Evolutionary conservation across 2,329 filamentous ascomycete genomes (phyloP).

Genomic region (Fusarium sp.): DNA sequence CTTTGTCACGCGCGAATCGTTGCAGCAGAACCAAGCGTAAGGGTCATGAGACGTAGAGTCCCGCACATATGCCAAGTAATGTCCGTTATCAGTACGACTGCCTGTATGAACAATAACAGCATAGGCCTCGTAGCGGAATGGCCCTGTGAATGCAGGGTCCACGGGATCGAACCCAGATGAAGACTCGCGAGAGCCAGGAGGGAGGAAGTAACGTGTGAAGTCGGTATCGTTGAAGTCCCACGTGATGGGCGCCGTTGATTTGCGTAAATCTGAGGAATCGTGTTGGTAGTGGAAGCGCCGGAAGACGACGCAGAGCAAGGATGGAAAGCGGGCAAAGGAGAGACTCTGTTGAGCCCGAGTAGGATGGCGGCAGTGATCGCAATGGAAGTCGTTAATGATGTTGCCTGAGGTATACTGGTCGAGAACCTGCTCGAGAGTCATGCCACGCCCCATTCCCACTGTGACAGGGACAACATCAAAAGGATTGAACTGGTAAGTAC

Average conservation of each 20-base stretch:
- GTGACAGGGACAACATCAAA: conserved; percentile 64
- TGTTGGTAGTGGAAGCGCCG: conserved; percentile 61
- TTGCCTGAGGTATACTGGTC: conserved; percentile 74
- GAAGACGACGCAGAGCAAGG: conserved; percentile 80
- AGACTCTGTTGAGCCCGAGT: conserved; percentile 75
- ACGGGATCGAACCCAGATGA: conserved; percentile 42
- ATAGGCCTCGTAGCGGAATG: conserved; percentile 85
- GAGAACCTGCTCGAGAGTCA: conserved; percentile 68
- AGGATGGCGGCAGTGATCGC: conserved; percentile 75
- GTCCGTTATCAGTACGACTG: conserved; percentile 71
- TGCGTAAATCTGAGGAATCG: conserved; percentile 54
- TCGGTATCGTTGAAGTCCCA: conserved; percentile 79
- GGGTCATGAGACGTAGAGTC: conserved; percentile 58
- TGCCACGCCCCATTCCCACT: conserved; percentile 44
- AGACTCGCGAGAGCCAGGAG: conserved; percentile 44
- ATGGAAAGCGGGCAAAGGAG: conserved; percentile 79
- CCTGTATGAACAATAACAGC: conserved; percentile 83
- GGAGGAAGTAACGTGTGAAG: conserved; percentile 55
- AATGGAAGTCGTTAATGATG: conserved; percentile 73
- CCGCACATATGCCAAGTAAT: conserved; percentile 79
- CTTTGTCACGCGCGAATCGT: conserved; percentile 54
- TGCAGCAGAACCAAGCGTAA: conserved; percentile 58
- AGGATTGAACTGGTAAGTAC: conserved; percentile 53
- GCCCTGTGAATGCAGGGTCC: conserved; percentile 55
- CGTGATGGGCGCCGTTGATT: conserved; percentile 74